Base-by-base conservation (phyloP, 2,329 filamentous ascomycete species). In the Iodosphaeria phyllophila region DNA sequence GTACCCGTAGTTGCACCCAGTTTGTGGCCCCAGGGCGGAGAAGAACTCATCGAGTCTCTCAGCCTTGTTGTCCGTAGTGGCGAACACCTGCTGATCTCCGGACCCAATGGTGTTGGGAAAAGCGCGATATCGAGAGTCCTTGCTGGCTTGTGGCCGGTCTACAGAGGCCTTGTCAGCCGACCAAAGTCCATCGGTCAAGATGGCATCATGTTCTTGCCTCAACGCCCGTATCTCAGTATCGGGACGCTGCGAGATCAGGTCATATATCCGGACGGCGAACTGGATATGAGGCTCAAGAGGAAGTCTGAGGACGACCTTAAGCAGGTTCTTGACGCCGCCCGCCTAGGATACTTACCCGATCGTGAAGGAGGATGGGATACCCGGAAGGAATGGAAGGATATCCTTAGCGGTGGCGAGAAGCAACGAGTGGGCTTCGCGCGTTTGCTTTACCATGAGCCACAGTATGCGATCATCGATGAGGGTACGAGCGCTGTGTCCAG, bases 141-240 rank as follows among this genome's bases (percentile, higher is more conserved):
- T 6, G 83, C 86, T 0, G 89, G 89, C 1, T 59, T 98, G 7
- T 98, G 91, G 89, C 91, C 89, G 1, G 40, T 91, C 1, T 98
- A 95, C 46, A 76, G 89, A 22, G 89, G 89, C 3, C 60, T 98
- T 3, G 80, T 93, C 11, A 91, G 78, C 30, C 71, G 84, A 2
- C 86, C 89, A 3, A 80, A 89, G 41, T 64, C 57, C 19, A 66
- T 69, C 20, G 83, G 83, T 19, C 64, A 74, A 32, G 86, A 95
- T 35, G 89, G 89, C 30, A 92, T 98, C 53, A 95, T 98, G 84
- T 95, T 98, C 52, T 63, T 98, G 8, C 89, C 89, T 0, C 89
- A 98, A 47, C 66, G 86, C 10, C 83, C 86, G 0, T 95, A 95
- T 41, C 66, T 95, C 17, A 86, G 74, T 46, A 77, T 86, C 13